Evolutionary conservation across 352 stramenopile species (phyloP).

Genomic region (Albugo candida): DNA sequence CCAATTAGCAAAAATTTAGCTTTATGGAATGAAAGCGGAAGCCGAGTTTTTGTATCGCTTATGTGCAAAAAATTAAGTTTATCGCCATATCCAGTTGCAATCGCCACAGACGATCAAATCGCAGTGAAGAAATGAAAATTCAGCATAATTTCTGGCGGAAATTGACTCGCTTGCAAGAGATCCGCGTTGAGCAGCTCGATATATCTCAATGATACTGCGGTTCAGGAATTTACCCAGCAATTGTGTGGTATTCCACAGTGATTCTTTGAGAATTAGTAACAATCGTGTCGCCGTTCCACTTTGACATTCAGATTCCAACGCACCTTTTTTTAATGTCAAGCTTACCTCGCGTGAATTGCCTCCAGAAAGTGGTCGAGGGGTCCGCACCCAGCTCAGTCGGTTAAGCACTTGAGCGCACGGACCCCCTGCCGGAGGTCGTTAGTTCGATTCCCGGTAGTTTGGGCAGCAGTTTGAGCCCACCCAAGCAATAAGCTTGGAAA

Average conservation of each 20-base stretch:
- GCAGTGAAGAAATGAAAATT: conserved; percentile 72
- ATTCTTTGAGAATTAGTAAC: conserved; percentile 55
- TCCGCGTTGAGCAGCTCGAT: conserved; percentile 80
- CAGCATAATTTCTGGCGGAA: conserved; percentile 50
- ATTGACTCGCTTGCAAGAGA: conserved; percentile 80
- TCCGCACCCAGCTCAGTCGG: too few relatives aligned
- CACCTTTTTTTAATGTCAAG: conserved; percentile 15
- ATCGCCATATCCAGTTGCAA: conserved; percentile 4
- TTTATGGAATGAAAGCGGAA: conserved; percentile 72
- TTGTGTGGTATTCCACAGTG: conserved; percentile 81
- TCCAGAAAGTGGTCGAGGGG: too few relatives aligned
- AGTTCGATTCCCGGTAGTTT: too few relatives aligned
- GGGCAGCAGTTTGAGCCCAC: too few relatives aligned
- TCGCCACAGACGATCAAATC: conserved; percentile 34
- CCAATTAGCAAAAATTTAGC: conserved; percentile 92
- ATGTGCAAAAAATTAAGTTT: conserved; percentile 13
- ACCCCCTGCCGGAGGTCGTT: too few relatives aligned
- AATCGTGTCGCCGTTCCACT: conserved; percentile 14
- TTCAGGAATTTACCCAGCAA: conserved; percentile 81
- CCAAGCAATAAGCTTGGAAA: too few relatives aligned
- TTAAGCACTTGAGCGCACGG: too few relatives aligned
- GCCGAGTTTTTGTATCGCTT: conserved; percentile 68
- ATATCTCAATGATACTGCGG: conserved; percentile 41
- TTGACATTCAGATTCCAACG: conserved; percentile 1
- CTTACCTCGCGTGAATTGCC: conserved; percentile 91